These are phyloP conservation scores for Sarocladium brachiariae DNA, from an alignment of 2,329 filamentous ascomycete species.

Conservation along the genomic window DNA sequence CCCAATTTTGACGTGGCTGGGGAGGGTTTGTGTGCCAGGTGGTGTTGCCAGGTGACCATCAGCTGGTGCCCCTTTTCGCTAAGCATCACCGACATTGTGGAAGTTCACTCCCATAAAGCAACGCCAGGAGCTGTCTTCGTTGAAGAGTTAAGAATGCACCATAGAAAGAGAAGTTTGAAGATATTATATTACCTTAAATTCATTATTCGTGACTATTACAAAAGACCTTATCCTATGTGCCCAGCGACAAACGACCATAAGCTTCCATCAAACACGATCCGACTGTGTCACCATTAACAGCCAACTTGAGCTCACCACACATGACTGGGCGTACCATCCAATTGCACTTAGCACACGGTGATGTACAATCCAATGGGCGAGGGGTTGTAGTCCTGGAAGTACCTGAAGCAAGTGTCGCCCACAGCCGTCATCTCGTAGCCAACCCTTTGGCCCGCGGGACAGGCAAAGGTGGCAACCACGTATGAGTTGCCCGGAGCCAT, in stretches of 20 bases:
- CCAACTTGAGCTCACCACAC: no score
- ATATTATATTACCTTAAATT: no score
- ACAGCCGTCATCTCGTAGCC: slow-evolving; percentile 41
- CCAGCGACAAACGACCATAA: no score
- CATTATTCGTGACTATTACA: no score
- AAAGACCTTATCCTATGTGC: no score
- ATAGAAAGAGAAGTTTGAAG: not conserved
- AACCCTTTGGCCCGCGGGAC: slow-evolving; percentile 45
- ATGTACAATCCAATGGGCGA: slow-evolving; percentile 35
- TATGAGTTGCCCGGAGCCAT: slow-evolving; percentile 49
- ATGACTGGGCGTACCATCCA: no score
- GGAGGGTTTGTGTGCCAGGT: slow-evolving; percentile 3
- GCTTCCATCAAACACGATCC: no score
- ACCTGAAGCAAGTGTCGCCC: slow-evolving; percentile 46
- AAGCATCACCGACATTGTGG: no score
- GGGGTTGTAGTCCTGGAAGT: slow-evolving; percentile 58
- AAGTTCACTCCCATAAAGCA: not conserved
- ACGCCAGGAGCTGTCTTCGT: not conserved
- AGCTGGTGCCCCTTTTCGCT: not conserved
- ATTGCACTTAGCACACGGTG: slow-evolving; percentile 21
- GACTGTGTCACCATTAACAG: no score
- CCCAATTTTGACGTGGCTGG: not conserved
- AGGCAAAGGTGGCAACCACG: slow-evolving; percentile 44
- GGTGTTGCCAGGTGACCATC: not conserved
- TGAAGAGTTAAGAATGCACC: no score